Evolutionary conservation across 2,329 filamentous ascomycete genomes (phyloP), one percentile per base, ranked within the genome.

Genomic region (Epichloe bromicola): DNA sequence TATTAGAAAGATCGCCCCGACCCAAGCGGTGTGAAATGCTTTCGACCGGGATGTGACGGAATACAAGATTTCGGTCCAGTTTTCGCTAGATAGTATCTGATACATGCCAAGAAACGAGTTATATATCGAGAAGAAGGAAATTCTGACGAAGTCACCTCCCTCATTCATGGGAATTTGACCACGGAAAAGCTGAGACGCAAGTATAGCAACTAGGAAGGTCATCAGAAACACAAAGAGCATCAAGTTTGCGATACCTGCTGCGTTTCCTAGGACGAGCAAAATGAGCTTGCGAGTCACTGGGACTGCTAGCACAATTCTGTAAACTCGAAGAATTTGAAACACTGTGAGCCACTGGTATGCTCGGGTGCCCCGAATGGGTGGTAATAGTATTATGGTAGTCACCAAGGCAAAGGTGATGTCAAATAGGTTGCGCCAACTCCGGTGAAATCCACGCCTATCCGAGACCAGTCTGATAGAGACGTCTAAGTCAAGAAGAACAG

Each of bases 21-120:
- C 89, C 91, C 93, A 97, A 8, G 86, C 79, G n/a, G 87, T 94
- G 39, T 82, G 75, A 57, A 75, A 80, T 5, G 63, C 60, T 10
- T 75, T 75, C 10, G 86, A 83, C 59, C 80, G 84, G 5, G 77
- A 71, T 0, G 89, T 95, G 40, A 90, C 81, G 53, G 79, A 82
- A 70, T 95, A 98, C 51, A 98, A 69, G 44, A 96, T 86, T 0
- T 70, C 70, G 0, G 94, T 98, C 93, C 93, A 98, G 62, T 95
- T 88, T 64, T 98, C 93, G 60, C 88, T 96, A 10, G 93, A 96
- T 43, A 98, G 72, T 33, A 98, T 81, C 67, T 96, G 88, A 64
- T 98, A 98, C 89, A 98, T 97, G 51, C 90, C 93, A 15, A 98
- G 74, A 62, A 98, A 98, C 0, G 89, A 86, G 62, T 97, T 97